Evolutionary conservation across 768 basidiomycete species (phyloP), one percentile per base, ranked within the genome.

Genomic region (Candolleomyces eurysporus): DNA sequence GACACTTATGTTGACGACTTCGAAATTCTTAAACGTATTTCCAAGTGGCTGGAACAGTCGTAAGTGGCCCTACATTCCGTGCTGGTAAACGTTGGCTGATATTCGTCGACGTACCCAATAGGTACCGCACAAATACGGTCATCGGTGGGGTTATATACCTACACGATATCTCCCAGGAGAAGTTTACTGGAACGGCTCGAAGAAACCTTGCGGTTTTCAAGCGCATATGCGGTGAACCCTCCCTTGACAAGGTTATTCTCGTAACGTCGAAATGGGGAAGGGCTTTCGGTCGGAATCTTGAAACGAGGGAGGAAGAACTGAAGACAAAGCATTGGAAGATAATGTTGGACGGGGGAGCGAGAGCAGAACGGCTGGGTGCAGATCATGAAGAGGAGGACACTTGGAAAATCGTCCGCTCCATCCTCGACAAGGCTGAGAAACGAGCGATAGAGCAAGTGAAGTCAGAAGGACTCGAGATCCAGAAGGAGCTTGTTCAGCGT

Each of bases 201-300:
- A 72, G 60, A 48, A 72, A 76, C 49, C 67, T 74, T 2, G 63
- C 63, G 5, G 58, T 73, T 59, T 73, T 76, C 50, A 52, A n/a
- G 55, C 67, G 30, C 57, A 69, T 69, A 0, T 69, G 67, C 22
- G 68, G 68, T 2, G 55, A 64, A 31, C 60, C 63, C 30, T 56
- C 63, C 7, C 52, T 75, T 16, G 57, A 62, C 0, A 73, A 66
- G 10, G 72, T 77, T 13, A 55, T 69, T 5, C 59, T 77, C 6
- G 67, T 64, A 13, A 74, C 75, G 14, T 73, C 74, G 8, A 74
- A 69, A 67, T 76, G 75, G 75, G 71, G 68, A 49, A 60, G 67
- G 46, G 64, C 71, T 16, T 14, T 30, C 5, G 42, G 59, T 10
- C 21, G 53, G 1, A 61, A 52, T 4, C 42, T 53, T 16, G 55